A percentile compares a stretch with the other conserved stretches of the same genome.
These are phyloP conservation scores for Tylopilus vinaceipallidus DNA, from an alignment of 768 basidiomycete species.

Conservation along the genomic window DNA sequence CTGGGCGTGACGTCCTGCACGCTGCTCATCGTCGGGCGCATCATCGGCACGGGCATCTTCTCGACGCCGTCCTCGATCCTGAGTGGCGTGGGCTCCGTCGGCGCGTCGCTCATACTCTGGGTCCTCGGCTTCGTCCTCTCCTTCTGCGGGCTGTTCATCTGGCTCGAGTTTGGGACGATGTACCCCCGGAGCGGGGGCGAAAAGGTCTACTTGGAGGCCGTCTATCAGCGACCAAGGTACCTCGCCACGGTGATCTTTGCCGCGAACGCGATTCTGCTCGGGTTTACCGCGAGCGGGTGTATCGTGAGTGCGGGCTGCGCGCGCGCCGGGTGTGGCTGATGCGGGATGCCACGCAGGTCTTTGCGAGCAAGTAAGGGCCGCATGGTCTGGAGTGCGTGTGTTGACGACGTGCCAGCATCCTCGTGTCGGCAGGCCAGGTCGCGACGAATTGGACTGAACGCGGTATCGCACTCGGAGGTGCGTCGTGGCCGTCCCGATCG, in stretches of 20 bases:
- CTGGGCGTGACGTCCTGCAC: slow-evolving; percentile 57
- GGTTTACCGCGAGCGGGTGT: slow-evolving; percentile 44
- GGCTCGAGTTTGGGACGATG: slow-evolving; percentile 66
- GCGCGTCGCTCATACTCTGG: slow-evolving; percentile 63
- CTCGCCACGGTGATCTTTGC: slow-evolving; percentile 51
- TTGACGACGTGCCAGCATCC: slow-evolving; percentile 37
- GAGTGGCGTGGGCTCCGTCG: slow-evolving; percentile 52
- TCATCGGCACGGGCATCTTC: slow-evolving; percentile 67
- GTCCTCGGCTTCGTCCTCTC: slow-evolving; percentile 58
- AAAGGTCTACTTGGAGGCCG: slow-evolving; percentile 59
- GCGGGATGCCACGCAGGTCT: slow-evolving; percentile 21
- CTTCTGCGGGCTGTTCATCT: slow-evolving; percentile 58
- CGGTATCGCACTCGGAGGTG: slow-evolving; percentile 59
- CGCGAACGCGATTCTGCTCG: slow-evolving; percentile 44
- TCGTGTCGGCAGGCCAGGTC: slow-evolving; percentile 44
- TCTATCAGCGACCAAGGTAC: slow-evolving; percentile 47
- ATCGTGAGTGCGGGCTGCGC: slow-evolving; percentile 37
- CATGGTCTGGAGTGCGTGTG: fast-evolving
- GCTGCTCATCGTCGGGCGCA: slow-evolving; percentile 53
- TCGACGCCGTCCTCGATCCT: slow-evolving; percentile 61
- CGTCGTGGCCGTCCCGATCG: not conserved
- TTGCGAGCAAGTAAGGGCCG: slow-evolving; percentile 34
- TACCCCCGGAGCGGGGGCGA: slow-evolving; percentile 61
- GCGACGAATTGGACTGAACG: slow-evolving; percentile 52
- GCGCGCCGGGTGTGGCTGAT: not conserved